A percentile compares a stretch with the other conserved stretches of the same genome.
Evolutionary conservation across 1,284 basidiomycete species (phyloP).

Genomic region (Sporisorium iseilematis-ciliati): DNA sequence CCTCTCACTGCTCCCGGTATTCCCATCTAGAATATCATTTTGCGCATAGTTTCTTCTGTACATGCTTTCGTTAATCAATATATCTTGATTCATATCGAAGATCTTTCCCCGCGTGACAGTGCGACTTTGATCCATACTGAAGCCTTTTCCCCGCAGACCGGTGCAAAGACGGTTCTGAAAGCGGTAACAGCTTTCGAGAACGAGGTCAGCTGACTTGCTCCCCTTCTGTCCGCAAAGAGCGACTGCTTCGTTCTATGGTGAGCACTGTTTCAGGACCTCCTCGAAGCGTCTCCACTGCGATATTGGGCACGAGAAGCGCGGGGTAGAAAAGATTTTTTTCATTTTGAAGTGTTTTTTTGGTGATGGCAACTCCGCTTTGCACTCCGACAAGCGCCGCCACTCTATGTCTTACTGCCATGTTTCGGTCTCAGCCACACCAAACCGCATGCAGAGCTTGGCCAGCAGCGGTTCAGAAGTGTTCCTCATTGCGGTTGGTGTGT

Average conservation of each 20-base stretch:
- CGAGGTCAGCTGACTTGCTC: no score
- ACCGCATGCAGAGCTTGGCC: constrained; percentile 4
- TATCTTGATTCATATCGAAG: not conserved
- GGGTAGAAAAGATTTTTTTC: not conserved
- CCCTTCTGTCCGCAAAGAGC: no score
- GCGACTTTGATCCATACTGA: not conserved
- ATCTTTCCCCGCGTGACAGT: constrained; percentile 1
- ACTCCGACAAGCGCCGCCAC: constrained; percentile 3
- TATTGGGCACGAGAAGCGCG: not conserved
- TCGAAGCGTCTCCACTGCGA: not conserved
- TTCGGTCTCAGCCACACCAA: not conserved
- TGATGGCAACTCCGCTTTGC: not conserved
- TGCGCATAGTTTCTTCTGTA: not conserved
- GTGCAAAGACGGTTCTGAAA: not conserved
- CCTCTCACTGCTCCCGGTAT: constrained; percentile 41
- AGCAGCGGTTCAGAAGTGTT: no score
- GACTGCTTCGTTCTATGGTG: no score
- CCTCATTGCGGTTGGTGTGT: no score
- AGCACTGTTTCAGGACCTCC: not conserved
- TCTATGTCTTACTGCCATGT: constrained; percentile 1
- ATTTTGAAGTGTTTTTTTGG: not conserved
- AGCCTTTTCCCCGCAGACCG: not conserved
- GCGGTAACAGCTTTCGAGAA: no score
- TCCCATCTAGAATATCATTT: constrained; percentile 5
- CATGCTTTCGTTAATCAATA: not conserved